Percentiles rank a stretch among this genome's conserved stretches.
Conservation (phyloP, 306 rosid species). For the Cicer yamashitae region DNA sequence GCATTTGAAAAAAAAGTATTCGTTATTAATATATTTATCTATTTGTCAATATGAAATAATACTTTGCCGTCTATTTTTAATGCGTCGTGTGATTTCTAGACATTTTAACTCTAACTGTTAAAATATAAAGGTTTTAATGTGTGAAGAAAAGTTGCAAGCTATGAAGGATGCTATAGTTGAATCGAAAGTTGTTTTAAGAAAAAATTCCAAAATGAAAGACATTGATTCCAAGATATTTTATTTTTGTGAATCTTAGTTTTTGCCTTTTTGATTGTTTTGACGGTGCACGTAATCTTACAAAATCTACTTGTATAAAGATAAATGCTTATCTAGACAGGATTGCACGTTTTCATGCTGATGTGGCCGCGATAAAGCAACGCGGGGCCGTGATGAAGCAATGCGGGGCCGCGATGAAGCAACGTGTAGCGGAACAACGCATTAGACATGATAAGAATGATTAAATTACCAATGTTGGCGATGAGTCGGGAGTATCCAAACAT, state of each 20-base stretch:
- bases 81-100: background rate
- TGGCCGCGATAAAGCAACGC: constrained; percentile 69
- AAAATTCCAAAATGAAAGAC: constrained; percentile 75
- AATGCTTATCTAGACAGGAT: constrained; percentile 97
- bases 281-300: constrained; percentile 47
- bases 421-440: too few species aligned
- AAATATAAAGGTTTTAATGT: constrained; percentile 73
- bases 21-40: constrained; percentile 20
- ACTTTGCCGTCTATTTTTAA: constrained; percentile 13
- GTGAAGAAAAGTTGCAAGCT: constrained; percentile 99
- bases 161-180: constrained; percentile 99
- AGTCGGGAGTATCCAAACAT: constrained; percentile 71
- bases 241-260: background rate
- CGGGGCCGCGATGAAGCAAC: constrained; percentile 75
- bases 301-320: constrained; percentile 65
- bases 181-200: constrained; percentile 91
- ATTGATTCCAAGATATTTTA: constrained; percentile 89
- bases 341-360: constrained; percentile 98
- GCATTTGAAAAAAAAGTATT: constrained; percentile 97
- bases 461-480: constrained; percentile 81
- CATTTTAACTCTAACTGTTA: constrained; percentile 34
- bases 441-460: background rate
- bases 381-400: constrained; percentile 89
- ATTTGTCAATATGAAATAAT: background rate
- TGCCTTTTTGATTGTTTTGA: constrained; percentile 25